Base-by-base conservation (phyloP, 805 yeast genomes). In the Kluyveromyces siamensis region DNA sequence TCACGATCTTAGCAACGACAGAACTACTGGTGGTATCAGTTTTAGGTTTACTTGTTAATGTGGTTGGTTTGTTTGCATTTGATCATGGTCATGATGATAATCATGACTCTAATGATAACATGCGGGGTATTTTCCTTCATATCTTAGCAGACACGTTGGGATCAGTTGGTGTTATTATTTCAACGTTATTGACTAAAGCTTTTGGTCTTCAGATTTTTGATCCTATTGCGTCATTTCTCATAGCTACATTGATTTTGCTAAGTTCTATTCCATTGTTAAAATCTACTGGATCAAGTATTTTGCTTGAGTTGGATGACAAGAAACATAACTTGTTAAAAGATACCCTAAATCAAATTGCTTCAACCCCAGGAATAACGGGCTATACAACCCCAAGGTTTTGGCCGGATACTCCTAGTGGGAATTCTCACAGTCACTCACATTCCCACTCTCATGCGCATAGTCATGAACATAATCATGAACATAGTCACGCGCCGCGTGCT, bases 61-160 rank as follows among this genome's bases (percentile, higher is more conserved):
- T 93, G 40, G 86, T 93, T 37, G 99, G 99, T 1, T 83, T 93
- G 6, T 85, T 89, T 66, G 96, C 97, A 1, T 91, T 95, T 65
- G 89, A 87, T 59, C 96, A 88, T 61, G 93, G 90, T 2, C 87
- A 82, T 54, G 75, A 66, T 36, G 61, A 56, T 16, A 68, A 67
- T 37, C 52, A 60, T 14, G 51, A 55, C 43, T 62, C 61, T n/a
- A 76, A 79, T 55, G 83, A 78, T 40, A 91, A 91, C 63, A 86
- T 91, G 95, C 81, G 84, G 50, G 99, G 99, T 13, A 87, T 93
- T 6, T 93, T 93, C 59, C 70, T 93, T 41, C 99, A 93, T 58
- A 86, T 93, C 30, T 63, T 93, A 41, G 99, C 99, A 0, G 99
- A 93, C 59, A 90, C 98, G 0, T 70, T 93, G 39, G 99, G 99